phyloP scores from a whole-genome alignment of 805 yeast genomes.

The Spencermartinsiella europaea region DNA sequence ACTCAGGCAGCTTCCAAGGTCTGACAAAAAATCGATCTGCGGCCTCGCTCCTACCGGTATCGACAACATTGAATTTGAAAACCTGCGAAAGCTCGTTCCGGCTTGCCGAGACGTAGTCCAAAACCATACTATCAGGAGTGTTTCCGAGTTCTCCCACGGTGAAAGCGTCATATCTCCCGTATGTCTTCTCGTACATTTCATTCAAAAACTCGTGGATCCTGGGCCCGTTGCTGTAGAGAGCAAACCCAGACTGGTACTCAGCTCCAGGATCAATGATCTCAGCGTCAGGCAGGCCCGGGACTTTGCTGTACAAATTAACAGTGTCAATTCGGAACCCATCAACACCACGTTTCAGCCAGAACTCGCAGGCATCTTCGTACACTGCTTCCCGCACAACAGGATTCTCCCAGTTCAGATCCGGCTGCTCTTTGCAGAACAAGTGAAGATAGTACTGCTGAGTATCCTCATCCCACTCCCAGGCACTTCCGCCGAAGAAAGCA shows the following conservation, averaged over 20 bases:
- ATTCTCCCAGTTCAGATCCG: constrained; percentile 59
- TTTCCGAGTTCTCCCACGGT: constrained; percentile 54
- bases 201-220: constrained; percentile 3
- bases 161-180: constrained; percentile 45
- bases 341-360: constrained; percentile 51
- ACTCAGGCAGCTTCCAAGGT: constrained; percentile 4
- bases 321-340: constrained; percentile 58
- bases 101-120: constrained; percentile 21
- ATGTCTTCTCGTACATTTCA: constrained; percentile 27
- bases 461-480: constrained; percentile 51
- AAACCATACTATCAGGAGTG: constrained; percentile 28
- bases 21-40: constrained; percentile 18
- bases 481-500: constrained; percentile 48
- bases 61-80: constrained; percentile 23
- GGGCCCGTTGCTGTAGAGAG: background rate
- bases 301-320: constrained; percentile 50
- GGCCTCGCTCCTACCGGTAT: background rate
- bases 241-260: background rate
- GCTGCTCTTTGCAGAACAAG: constrained; percentile 49
- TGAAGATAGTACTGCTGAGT: constrained; percentile 54
- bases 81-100: constrained; percentile 26
- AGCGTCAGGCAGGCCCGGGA: constrained; percentile 42
- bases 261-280: constrained; percentile 38
- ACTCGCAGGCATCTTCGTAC: constrained; percentile 41
- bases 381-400: constrained; percentile 35